phyloP scores from a whole-genome alignment of 257 asterid genomes.

The Scutellaria galericulata region DNA sequence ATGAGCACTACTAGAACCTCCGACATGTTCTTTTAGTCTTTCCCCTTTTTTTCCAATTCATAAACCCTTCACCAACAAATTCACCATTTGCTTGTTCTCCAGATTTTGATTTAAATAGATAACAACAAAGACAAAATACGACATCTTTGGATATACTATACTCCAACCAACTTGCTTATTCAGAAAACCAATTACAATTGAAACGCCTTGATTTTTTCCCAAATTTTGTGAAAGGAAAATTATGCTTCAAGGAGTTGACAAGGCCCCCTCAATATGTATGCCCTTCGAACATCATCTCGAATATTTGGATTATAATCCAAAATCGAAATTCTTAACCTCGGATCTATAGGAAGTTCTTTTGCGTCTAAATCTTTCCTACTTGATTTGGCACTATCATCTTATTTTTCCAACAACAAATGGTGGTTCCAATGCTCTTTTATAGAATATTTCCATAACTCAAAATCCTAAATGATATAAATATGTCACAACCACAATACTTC shows the following conservation, averaged over 20 bases:
- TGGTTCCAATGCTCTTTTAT: not conserved
- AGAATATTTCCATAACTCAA: not conserved
- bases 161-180: too few relatives aligned
- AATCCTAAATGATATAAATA: too few relatives aligned
- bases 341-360: constrained; percentile 1
- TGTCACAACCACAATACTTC: too few relatives aligned
- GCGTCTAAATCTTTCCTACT: not conserved
- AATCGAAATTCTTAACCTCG: not conserved
- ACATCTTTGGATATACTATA: too few relatives aligned
- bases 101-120: not conserved
- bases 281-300: constrained; percentile 15
- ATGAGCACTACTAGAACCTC: not conserved
- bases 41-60: not conserved
- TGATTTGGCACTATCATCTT: not conserved
- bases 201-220: not conserved
- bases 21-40: not conserved
- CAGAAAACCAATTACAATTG: not conserved
- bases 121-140: not conserved
- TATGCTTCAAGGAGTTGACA: not conserved
- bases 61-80: not conserved
- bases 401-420: not conserved
- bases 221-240: not conserved
- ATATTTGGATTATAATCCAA: constrained; percentile 14
- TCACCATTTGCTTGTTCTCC: not conserved
- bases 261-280: constrained; percentile 1